Base-by-base conservation (phyloP, 1,284 basidiomycete species). In the Mycosarcoma mackinlayi region DNA sequence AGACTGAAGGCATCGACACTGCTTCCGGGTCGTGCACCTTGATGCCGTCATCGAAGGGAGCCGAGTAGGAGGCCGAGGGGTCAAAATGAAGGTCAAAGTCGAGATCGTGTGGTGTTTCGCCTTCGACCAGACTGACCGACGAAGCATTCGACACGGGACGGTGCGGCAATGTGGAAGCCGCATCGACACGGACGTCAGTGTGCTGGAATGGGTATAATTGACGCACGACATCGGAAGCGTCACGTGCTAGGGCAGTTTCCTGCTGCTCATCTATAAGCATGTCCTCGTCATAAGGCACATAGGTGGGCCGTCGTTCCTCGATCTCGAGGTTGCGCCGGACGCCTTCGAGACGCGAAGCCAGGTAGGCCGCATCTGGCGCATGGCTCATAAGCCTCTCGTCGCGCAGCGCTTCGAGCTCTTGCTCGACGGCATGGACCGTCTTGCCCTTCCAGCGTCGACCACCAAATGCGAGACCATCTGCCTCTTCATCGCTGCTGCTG, bases 351-450 rank as follows among this genome's bases (percentile, higher is more conserved):
- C 77, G 59, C 19, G 71, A 73, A 16, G 77, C 76, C 16, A 79
- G 67, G 37, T 79, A 79, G 28, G 61, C 66, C 1, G 77, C 65
- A 34, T 79, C 77, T 7, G 76, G 77, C 7, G 77, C 76, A 45
- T 78, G 75, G 35, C 71, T 75, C 76, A 79, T 75, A 27, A 77
- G 56, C 30, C 60, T 60, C n/a, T 60, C 50, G 46, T 78, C 75
- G 11, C 76, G 69, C 42, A 78, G 39, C 14, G 65, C 60, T 47
- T 79, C 77, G 44, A 79, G 62, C 46, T 78, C 77, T 39, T 58
- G 74, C 57, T 79, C 77, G 25, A 79, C 76, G 9, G 77, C 77
- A 46, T 78, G 74, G 4, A 72, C 75, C n/a, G 77, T 79, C 60
- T 75, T 78, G 54, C 77, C 77, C 47, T 68, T 79, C 72, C 73